These are phyloP conservation scores for Podaxis sp. DNA, from an alignment of 768 basidiomycete genomes.

Conservation along the genomic window DNA sequence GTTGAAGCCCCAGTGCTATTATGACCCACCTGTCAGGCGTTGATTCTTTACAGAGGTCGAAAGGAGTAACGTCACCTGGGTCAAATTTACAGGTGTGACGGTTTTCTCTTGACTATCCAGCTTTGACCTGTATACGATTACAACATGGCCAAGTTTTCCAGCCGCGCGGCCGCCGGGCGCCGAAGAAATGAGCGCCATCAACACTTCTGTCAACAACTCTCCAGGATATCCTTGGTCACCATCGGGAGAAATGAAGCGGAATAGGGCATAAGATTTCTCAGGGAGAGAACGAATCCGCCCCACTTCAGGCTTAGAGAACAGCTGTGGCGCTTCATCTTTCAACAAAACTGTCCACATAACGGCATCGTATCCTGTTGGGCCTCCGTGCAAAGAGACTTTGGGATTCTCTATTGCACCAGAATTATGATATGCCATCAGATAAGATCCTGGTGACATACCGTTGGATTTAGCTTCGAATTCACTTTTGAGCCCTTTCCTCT, in stretches of 20 bases:
- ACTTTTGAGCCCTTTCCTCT: conserved; percentile 52
- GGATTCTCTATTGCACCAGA: conserved; percentile 37
- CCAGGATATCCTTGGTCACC: conserved; percentile 77
- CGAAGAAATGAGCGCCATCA: conserved; percentile 48
- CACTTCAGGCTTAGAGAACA: conserved; percentile 60
- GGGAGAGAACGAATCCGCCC: conserved; percentile 36
- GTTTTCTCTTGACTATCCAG: conserved; percentile 44
- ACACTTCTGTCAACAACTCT: conserved; percentile 55
- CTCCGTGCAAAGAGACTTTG: conserved; percentile 71
- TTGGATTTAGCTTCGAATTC: conserved; percentile 45
- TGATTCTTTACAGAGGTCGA: neutral
- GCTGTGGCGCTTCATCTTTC: conserved; percentile 36
- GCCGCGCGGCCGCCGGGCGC: conserved; percentile 18
- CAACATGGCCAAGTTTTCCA: conserved; percentile 56
- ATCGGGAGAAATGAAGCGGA: conserved; percentile 56
- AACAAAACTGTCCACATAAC: conserved; percentile 50
- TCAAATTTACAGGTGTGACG: conserved; percentile 75
- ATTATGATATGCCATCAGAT: neutral
- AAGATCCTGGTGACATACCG: conserved; percentile 25
- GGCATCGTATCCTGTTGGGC: conserved; percentile 64
- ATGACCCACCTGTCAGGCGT: neutral
- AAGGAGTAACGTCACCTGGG: conserved; percentile 49
- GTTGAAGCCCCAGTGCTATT: conserved; percentile 82
- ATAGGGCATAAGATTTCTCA: conserved; percentile 45
- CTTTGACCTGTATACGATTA: conserved; percentile 69